phyloP scores from a whole-genome alignment of 176 grass and related monocot genomes.

The Juncus inflexus region DNA sequence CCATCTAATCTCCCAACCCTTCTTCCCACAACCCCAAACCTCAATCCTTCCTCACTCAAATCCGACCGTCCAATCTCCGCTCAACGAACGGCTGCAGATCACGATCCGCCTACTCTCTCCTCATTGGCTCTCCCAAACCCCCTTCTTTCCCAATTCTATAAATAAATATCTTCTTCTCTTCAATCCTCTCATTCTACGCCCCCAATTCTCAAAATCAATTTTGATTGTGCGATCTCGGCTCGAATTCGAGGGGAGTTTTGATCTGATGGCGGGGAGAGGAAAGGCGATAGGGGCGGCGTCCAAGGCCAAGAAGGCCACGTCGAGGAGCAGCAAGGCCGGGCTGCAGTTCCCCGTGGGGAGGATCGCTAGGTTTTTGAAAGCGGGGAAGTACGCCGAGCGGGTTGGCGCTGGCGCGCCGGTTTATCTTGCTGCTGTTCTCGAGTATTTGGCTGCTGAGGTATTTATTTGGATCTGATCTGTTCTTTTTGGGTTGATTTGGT shows the following conservation, averaged over 20 bases:
- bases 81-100: neutral
- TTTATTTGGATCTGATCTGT: too few relatives aligned
- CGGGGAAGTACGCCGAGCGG: conserved; percentile 22
- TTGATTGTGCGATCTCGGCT: neutral
- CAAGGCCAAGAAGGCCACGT: conserved; percentile 24
- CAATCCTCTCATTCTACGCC: neutral
- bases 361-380: conserved; percentile 18
- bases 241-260: neutral
- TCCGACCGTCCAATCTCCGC: neutral
- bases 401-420: conserved; percentile 25
- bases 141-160: conserved; percentile 11
- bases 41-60: neutral
- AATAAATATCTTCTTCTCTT: neutral
- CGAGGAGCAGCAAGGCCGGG: conserved; percentile 24
- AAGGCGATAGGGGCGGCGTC: conserved; percentile 18
- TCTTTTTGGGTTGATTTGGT: neutral
- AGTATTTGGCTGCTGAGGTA: conserved; percentile 29
- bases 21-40: too few relatives aligned
- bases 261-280: conserved; percentile 28
- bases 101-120: conserved; percentile 18
- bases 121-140: neutral
- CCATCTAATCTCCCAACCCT: too few relatives aligned
- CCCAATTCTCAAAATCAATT: neutral
- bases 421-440: conserved; percentile 28
- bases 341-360: conserved; percentile 26